A percentile compares a stretch with the other conserved stretches of the same genome.
Conservation (phyloP, 805 yeast species). For the Candida chauliodis region DNA sequence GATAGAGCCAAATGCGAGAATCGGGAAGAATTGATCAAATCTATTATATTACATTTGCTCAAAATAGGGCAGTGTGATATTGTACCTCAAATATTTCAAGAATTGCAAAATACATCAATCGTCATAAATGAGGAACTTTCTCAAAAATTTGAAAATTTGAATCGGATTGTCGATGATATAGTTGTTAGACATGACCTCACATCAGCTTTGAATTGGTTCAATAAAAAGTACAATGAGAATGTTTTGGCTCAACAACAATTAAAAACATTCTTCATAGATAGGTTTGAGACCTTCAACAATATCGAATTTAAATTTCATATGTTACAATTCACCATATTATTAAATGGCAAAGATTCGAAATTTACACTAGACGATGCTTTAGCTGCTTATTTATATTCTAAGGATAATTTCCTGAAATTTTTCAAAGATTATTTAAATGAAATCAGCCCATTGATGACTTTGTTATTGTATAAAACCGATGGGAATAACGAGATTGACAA, state of each 20-base stretch:
- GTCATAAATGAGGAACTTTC: conserved; percentile 22
- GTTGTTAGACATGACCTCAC: conserved; percentile 28
- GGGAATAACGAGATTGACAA: conserved; percentile 12
- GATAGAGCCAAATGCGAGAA: conserved; percentile 19
- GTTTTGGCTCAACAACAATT: conserved; percentile 2
- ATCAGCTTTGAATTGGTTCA: conserved; percentile 32
- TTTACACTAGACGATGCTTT: conserved; percentile 23
- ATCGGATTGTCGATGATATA: conserved; percentile 33
- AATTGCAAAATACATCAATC: conserved; percentile 16
- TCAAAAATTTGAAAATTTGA: conserved; percentile 24
- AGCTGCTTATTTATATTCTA: conserved; percentile 36
- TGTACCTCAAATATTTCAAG: conserved; percentile 26
- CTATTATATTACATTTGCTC: conserved; percentile 35
- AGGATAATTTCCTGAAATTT: conserved; percentile 31
- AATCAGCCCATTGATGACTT: conserved; percentile 33
- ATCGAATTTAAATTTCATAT: conserved; percentile 38
- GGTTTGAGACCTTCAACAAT: not conserved
- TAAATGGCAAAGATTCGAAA: conserved; percentile 16
- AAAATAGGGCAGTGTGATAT: conserved; percentile 39
- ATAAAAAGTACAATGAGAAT: conserved; percentile 17
- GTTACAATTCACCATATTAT: conserved; percentile 32
- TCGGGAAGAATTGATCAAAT: conserved; percentile 29
- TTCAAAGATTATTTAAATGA: conserved; percentile 29
- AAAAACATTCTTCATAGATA: not conserved
- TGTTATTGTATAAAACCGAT: conserved; percentile 19